phyloP scores from a whole-genome alignment of 2,329 filamentous ascomycete species.

The Parastagonospora avenae region DNA sequence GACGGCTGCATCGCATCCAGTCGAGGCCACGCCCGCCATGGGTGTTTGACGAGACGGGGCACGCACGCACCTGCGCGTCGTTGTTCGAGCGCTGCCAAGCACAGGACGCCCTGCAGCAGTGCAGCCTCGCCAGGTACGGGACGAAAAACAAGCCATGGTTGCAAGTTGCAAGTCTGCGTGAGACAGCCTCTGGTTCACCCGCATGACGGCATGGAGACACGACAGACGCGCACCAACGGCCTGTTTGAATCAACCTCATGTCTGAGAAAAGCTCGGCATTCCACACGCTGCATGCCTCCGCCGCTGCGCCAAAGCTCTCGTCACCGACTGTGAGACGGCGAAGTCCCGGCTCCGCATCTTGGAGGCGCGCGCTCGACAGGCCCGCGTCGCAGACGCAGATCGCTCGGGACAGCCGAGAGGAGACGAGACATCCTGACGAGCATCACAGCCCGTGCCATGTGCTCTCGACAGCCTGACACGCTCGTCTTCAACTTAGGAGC shows the following conservation, averaged over 20 bases:
- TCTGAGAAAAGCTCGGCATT: slow-evolving; percentile 1
- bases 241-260: slow-evolving; percentile 4
- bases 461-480: slow-evolving; percentile 31
- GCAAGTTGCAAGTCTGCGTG: slow-evolving; percentile 4
- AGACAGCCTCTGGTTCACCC: slow-evolving; percentile 6
- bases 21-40: slow-evolving; percentile 7
- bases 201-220: slow-evolving; percentile 12
- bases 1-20: slow-evolving; percentile 16
- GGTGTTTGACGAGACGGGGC: slow-evolving; percentile 27
- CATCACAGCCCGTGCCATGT: slow-evolving; percentile 35
- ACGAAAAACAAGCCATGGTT: slow-evolving; percentile 5
- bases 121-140: slow-evolving; percentile 9
- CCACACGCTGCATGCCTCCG: slow-evolving; percentile 9
- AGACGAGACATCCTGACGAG: slow-evolving; percentile 32
- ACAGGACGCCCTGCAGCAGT: slow-evolving; percentile 8
- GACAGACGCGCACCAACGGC: slow-evolving; percentile 10
- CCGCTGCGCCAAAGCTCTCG: slow-evolving; percentile 10
- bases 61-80: slow-evolving; percentile 27
- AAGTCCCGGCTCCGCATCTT: slow-evolving; percentile 29
- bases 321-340: slow-evolving; percentile 13
- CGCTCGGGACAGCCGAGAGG: slow-evolving; percentile 35
- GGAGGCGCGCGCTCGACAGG: slow-evolving; percentile 26
- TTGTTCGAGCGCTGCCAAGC: slow-evolving; percentile 30
- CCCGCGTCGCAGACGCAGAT: slow-evolving; percentile 35
- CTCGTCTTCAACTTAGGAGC: slow-evolving; percentile 17